Conservation (phyloP, 2,329 filamentous ascomycete species). For the Epichloe gansuensis region DNA sequence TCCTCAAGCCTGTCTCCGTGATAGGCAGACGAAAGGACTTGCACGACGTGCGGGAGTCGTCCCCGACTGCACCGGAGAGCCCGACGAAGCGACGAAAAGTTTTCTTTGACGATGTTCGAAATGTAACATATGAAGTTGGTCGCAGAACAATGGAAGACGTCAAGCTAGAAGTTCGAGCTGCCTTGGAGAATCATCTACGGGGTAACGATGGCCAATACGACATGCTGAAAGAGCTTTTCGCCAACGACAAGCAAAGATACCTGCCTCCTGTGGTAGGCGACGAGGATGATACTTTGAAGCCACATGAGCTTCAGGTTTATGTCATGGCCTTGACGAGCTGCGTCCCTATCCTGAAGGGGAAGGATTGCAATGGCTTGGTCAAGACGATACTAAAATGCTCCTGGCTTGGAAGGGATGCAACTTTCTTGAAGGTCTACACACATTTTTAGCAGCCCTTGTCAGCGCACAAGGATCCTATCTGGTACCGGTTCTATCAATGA, state of each 20-base stretch:
- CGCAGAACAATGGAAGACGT: constrained; percentile 41
- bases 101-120: constrained; percentile 45
- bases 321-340: constrained; percentile 51
- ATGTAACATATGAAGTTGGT: constrained; percentile 43
- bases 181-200: constrained; percentile 43
- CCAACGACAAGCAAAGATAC: constrained; percentile 33
- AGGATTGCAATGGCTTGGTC: constrained; percentile 46
- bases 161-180: constrained; percentile 41
- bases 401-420: constrained; percentile 53
- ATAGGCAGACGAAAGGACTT: constrained; percentile 33
- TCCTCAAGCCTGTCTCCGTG: constrained; percentile 36
- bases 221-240: constrained; percentile 46
- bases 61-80: constrained; percentile 24
- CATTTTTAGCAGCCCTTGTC: constrained; percentile 57
- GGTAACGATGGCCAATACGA: constrained; percentile 50
- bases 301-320: constrained; percentile 47
- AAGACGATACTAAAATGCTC: constrained; percentile 46
- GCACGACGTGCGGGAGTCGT: constrained; percentile 30
- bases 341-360: constrained; percentile 45
- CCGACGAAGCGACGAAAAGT: constrained; percentile 44
- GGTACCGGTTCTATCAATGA: constrained; percentile 60
- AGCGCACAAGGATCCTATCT: constrained; percentile 76
- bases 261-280: constrained; percentile 27
- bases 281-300: constrained; percentile 36
- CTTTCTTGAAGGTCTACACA: constrained; percentile 55